These are phyloP conservation scores for Diplosphaera chodatii DNA, from an alignment of 139 green algal species.

Conservation along the genomic window DNA sequence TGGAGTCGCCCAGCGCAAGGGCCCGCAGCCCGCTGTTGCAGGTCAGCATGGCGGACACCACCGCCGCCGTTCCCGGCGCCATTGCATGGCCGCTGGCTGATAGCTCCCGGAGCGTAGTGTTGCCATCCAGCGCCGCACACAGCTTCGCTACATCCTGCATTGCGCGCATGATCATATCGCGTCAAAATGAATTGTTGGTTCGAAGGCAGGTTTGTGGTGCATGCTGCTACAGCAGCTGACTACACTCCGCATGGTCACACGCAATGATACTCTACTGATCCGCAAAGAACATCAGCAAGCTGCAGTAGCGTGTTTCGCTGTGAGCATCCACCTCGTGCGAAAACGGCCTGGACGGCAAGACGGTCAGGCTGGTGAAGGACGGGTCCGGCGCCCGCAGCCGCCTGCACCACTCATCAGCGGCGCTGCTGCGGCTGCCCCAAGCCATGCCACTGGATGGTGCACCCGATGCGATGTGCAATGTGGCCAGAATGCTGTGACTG, in stretches of 20 bases:
- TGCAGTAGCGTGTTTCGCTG: background rate
- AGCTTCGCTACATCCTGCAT: constrained; percentile 46
- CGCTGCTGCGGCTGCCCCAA: constrained; percentile 9
- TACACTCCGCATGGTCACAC: background rate
- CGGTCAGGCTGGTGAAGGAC: constrained; percentile 1
- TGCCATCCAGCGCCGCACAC: constrained; percentile 8
- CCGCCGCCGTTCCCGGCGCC: background rate
- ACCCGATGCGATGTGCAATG: no score
- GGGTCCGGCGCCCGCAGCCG: constrained; percentile 9
- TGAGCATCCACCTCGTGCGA: constrained; percentile 7
- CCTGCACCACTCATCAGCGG: constrained; percentile 7
- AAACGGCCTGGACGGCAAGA: constrained; percentile 10
- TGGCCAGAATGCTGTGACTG: no score
- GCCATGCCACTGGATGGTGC: no score
- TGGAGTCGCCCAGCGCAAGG: background rate
- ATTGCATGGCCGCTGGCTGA: constrained; percentile 8
- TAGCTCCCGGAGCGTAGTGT: constrained; percentile 17
- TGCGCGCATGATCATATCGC: constrained; percentile 11
- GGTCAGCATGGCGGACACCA: background rate
- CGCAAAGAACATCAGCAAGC: background rate
- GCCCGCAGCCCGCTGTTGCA: background rate
- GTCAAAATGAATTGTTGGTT: constrained; percentile 12
- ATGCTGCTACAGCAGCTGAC: no score
- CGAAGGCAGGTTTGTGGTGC: no score
- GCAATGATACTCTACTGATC: background rate